These are phyloP conservation scores for Aspergillus texensis DNA, from an alignment of 2,329 filamentous ascomycete genomes.

Conservation along the genomic window DNA sequence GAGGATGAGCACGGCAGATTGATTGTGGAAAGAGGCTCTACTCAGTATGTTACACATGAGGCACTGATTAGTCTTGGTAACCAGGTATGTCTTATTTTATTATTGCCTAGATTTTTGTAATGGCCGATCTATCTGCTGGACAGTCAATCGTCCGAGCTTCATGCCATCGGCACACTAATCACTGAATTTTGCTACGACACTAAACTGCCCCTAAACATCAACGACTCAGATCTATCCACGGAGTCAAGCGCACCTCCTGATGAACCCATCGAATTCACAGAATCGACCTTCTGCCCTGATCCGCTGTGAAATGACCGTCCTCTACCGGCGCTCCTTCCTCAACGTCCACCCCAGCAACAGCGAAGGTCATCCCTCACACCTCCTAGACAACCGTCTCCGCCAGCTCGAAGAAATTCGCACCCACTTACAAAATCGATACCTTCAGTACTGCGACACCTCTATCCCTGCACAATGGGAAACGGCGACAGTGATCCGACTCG, in stretches of 20 bases:
- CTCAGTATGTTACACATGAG: conserved; percentile 21
- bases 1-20: not conserved
- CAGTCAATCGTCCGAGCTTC: conserved; percentile 47
- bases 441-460: not conserved
- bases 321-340: not conserved
- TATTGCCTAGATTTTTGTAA: not conserved
- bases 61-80: conserved; percentile 19
- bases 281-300: not conserved
- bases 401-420: not conserved
- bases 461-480: not conserved
- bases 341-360: not conserved
- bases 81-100: conserved; percentile 6
- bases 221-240: not conserved
- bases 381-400: not conserved
- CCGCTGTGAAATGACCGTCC: not conserved
- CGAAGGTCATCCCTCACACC: not conserved
- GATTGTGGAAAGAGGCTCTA: conserved; percentile 2
- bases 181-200: not conserved
- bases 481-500: not conserved
- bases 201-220: not conserved
- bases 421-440: not conserved
- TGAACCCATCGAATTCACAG: not conserved
- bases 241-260: not conserved
- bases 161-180: conserved; percentile 17
- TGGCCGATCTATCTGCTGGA: conserved; percentile 51